Base-by-base conservation (phyloP, 345 rosid genomes). In the Eucalyptus tenuipes region DNA sequence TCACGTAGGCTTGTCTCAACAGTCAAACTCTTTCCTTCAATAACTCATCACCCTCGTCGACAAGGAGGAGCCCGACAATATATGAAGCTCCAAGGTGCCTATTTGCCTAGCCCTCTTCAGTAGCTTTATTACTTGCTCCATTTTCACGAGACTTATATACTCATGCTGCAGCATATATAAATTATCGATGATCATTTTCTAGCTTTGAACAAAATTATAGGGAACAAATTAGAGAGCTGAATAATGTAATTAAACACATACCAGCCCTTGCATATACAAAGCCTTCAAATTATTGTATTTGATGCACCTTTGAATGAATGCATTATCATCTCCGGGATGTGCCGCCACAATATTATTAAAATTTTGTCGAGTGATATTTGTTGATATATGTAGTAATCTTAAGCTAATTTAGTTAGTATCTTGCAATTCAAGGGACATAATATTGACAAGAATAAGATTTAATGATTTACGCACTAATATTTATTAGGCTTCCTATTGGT, bases 1-100 rank as follows among this genome's bases (percentile, higher is more conserved):
- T 64, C 9, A 14, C 20, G 8, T 64, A 64, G 37, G 15, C 20
- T 64, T n/a, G 3, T n/a, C 20, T n/a, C 10, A n/a, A n/a, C 33
- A n/a, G 5, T 64, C 20, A 1, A 64, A n/a, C 75, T n/a, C 10
- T 17, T 64, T n/a, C 20, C 6, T 64, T 14, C 71, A 29, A 61
- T 29, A 61, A 61, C 71, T 29, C 33, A 0, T 13, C 8, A 59
- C 7, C 31, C 4, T 61, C 0, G 2, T 9, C 0, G 59, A 29
- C 8, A 4, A 5, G 17, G 66, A 59, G 66, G 17, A 61, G 33
- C 8, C 2, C 4, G 4, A 61, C 2, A n/a, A 13, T 31, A 29
- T 61, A 61, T 3, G 1, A 61, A 61, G 33, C 33, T 61, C 71
- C 33, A 13, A 61, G 71, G 33, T 61, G 33, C 8, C 8, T 13